Evolutionary conservation across 1,139 yeast species (phyloP).

Genomic region (Yamadazyma mexicana): DNA sequence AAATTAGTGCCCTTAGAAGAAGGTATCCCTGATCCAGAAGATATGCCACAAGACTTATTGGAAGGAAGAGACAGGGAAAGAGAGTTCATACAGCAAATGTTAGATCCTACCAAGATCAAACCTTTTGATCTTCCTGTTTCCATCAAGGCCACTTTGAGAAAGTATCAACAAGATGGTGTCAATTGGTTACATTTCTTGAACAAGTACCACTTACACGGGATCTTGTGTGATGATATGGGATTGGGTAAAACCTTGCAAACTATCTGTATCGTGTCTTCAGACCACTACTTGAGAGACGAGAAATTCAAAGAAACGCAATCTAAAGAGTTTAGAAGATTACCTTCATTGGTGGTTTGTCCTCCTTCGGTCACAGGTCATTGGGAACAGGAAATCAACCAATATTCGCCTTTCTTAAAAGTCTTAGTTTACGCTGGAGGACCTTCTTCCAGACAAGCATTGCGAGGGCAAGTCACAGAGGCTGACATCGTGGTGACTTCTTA

Average conservation of each 20-base stretch:
- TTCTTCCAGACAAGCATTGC: conserved; percentile 58
- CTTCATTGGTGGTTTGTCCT: conserved; percentile 89
- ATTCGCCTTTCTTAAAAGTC: conserved; percentile 84
- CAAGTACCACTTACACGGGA: conserved; percentile 93
- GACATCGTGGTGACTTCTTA: conserved; percentile 94
- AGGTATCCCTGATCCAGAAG: conserved; percentile 95
- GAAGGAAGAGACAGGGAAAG: conserved; percentile 93
- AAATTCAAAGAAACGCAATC: conserved; percentile 61
- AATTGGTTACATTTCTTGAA: conserved; percentile 97
- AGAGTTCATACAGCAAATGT: conserved; percentile 94
- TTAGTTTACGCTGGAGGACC: conserved; percentile 94
- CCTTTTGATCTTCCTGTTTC: conserved; percentile 88
- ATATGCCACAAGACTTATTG: conserved; percentile 80
- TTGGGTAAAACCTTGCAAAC: conserved; percentile 96
- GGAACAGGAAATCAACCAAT: conserved; percentile 92
- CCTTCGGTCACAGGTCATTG: conserved; percentile 98
- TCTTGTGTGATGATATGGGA: conserved; percentile 99
- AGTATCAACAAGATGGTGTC: conserved; percentile 97
- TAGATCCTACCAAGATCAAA: conserved; percentile 93
- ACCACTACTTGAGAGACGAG: conserved; percentile 82
- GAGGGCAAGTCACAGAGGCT: conserved; percentile 52
- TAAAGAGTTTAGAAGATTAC: conserved; percentile 71
- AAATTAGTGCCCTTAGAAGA: conserved; percentile 96
- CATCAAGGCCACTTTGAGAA: conserved; percentile 88
- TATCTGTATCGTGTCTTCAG: conserved; percentile 94